phyloP scores from a whole-genome alignment of 2,329 filamentous ascomycete genomes.

The Penicillium sp. region DNA sequence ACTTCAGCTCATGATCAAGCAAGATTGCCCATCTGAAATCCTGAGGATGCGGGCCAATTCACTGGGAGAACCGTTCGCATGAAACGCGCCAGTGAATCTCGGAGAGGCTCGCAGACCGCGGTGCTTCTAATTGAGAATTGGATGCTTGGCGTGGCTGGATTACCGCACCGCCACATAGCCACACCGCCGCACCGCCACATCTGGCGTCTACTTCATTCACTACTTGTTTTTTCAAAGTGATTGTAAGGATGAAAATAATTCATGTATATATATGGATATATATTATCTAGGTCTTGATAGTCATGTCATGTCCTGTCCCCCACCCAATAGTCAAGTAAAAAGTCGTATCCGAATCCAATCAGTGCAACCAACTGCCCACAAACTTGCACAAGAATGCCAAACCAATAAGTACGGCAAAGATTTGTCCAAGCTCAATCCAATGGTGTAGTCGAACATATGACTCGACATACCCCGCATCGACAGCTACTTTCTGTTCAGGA shows the following conservation, averaged over 20 bases:
- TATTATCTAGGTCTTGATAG: neutral
- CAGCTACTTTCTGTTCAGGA: slow-evolving; percentile 31
- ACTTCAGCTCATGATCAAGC: slow-evolving; percentile 33
- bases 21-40: slow-evolving; percentile 12
- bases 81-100: slow-evolving; percentile 21
- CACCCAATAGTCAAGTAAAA: neutral
- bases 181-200: slow-evolving; percentile 4
- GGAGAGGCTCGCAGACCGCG: slow-evolving; percentile 16
- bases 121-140: slow-evolving; percentile 17
- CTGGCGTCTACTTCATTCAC: too few relatives aligned
- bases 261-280: neutral
- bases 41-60: neutral
- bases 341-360: neutral
- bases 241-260: neutral
- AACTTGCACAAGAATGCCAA: slow-evolving; percentile 35
- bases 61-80: slow-evolving; percentile 1
- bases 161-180: slow-evolving; percentile 29
- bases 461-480: slow-evolving; percentile 44
- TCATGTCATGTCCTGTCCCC: slow-evolving; percentile 1
- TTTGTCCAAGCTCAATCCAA: slow-evolving; percentile 46
- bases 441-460: slow-evolving; percentile 44
- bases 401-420: slow-evolving; percentile 44
- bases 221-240: neutral
- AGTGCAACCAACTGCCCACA: slow-evolving; percentile 18
- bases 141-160: slow-evolving; percentile 23